Evolutionary conservation across 2,329 filamentous ascomycete species (phyloP).

Genomic region (Xylariomycetidae sp.): DNA sequence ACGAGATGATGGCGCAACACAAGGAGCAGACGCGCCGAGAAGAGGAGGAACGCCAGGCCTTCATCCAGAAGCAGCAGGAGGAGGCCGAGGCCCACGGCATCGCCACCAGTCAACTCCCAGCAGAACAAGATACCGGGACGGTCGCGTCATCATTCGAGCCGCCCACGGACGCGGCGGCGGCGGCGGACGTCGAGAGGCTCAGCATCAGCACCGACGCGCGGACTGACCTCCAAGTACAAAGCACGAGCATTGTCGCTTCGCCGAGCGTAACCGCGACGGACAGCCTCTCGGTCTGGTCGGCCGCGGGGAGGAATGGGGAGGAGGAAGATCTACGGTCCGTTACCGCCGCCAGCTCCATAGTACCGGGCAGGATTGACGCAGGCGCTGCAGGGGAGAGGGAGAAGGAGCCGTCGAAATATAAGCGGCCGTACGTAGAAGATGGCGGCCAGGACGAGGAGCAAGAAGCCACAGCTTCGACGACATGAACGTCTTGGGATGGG

Average conservation of each 20-base stretch:
- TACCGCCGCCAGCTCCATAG: conserved; percentile 19
- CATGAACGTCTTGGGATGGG: too few relatives aligned
- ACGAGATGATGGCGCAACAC: conserved; percentile 24
- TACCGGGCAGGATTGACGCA: conserved; percentile 8
- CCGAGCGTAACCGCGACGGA: conserved; percentile 20
- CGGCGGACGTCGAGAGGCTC: conserved; percentile 4
- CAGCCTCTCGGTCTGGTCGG: conserved; percentile 21
- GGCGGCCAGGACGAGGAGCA: conserved; percentile 1
- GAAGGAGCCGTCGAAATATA: conserved; percentile 9
- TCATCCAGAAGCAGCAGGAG: conserved; percentile 6
- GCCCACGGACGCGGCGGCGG: background rate
- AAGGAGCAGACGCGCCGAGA: conserved; percentile 18
- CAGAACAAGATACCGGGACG: too few relatives aligned
- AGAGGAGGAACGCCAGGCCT: conserved; percentile 18
- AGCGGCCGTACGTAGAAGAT: conserved; percentile 21
- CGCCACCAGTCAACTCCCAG: too few relatives aligned
- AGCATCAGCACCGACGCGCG: conserved; percentile 1
- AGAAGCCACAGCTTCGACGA: too few relatives aligned
- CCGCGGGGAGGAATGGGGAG: conserved; percentile 13
- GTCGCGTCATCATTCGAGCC: conserved; percentile 3
- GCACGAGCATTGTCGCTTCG: conserved; percentile 7
- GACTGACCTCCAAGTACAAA: conserved; percentile 1
- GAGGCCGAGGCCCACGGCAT: conserved; percentile 4
- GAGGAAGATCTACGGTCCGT: conserved; percentile 17
- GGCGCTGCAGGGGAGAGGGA: background rate